phyloP scores from a whole-genome alignment of 495 filamentous ascomycete genomes.

The Staphylotrichum longicolle region DNA sequence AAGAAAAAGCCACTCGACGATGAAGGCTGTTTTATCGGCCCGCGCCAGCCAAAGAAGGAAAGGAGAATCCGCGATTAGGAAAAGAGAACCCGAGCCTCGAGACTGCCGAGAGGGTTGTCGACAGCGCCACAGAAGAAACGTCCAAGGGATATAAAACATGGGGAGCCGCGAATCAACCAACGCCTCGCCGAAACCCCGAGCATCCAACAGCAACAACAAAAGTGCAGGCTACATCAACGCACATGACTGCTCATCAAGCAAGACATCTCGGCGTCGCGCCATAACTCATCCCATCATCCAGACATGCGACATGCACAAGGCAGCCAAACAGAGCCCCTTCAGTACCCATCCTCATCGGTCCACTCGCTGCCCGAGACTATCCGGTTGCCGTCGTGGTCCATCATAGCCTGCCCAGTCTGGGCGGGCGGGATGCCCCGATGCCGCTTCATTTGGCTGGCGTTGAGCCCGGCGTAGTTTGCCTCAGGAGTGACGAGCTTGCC shows the following conservation, averaged over 20 bases:
- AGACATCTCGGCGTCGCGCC: conserved; percentile 20
- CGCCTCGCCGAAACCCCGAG: conserved; percentile 4
- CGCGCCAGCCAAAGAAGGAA: conserved; percentile 14
- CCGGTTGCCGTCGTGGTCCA: conserved; percentile 50
- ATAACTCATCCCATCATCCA: conserved; percentile 20
- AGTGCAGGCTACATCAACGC: background rate
- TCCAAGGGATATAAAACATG: background rate
- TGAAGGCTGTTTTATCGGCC: conserved; percentile 15
- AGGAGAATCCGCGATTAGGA: conserved; percentile 10
- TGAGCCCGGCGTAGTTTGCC: conserved; percentile 36
- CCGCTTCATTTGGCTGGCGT: conserved; percentile 34
- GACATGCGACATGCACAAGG: conserved; percentile 10
- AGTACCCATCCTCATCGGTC: conserved; percentile 56
- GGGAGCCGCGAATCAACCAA: conserved; percentile 4
- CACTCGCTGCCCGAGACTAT: conserved; percentile 55
- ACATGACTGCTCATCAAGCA: conserved; percentile 15
- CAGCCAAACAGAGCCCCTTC: background rate
- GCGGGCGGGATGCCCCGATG: conserved; percentile 43
- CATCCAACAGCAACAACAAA: conserved; percentile 9
- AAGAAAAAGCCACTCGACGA: conserved; percentile 1
- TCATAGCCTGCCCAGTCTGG: conserved; percentile 35
- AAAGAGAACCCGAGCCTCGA: conserved; percentile 2
- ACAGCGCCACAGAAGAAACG: background rate
- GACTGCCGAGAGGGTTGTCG: background rate
- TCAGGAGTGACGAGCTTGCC: conserved; percentile 49